Base-by-base conservation (phyloP, 2,329 filamentous ascomycete species). In the Cercospora citrullina region DNA sequence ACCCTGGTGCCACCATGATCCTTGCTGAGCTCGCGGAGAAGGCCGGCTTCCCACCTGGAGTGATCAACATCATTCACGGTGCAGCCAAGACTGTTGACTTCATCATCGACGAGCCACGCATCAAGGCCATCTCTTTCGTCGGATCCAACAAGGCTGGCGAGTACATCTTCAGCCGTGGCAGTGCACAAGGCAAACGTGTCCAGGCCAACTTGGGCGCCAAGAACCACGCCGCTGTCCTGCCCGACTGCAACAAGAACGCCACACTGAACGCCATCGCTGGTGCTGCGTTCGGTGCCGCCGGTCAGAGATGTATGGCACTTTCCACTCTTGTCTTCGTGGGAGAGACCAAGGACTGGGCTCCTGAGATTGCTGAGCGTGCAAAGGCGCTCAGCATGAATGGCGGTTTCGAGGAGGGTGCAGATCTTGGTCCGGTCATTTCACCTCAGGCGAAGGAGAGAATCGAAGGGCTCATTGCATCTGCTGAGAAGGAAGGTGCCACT, bases 221-320 rank as follows among this genome's bases (percentile, higher is more conserved):
- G 87, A 95, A 95, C 85, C 92, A 95, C 79, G 91, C 91, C 30
- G 90, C 91, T 63, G 89, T 95, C 31, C 86, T 94, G 69, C 92
- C 92, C 18, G 92, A 95, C 83, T 91, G 89, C 84, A 94, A 95
- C 84, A 94, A 93, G 87, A 94, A 95, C 84, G 91, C 94, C 75
- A 92, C 93, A 72, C 83, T 95, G 75, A 95, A 94, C 82, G 90
- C 91, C 53, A 91, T 95, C 72, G 87, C 91, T 4, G 92, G 92
- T 72, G 92, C 92, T 36, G 92, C 92, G 23, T 95, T 95, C 73
- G 92, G 92, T 72, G 92, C 92, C 71, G 92, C 92, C 26, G 92
- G 92, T 42, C 92, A 95, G 84, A 86, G 92, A 70, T 95, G 92
- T 81, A 95, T 95, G 92, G 92, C 92, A 42, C 84, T 95, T 67